Base-by-base conservation (phyloP, 257 asterid genomes). In the Solanum clarkiae region DNA sequence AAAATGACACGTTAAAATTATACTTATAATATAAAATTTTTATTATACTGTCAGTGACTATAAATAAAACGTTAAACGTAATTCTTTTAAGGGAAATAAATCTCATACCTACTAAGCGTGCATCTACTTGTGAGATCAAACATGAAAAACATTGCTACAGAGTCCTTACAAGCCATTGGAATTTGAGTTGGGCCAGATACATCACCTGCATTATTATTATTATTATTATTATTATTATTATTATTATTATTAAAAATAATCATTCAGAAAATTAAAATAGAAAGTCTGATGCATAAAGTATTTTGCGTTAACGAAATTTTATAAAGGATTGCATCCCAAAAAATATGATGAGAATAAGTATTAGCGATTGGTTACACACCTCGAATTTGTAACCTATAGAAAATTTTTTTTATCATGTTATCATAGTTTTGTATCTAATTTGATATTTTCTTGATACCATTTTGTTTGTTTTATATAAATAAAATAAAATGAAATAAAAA, bases 111-210 rank as follows among this genome's bases (percentile, higher is more conserved):
- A 84, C 94, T 94, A 69, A 95, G 85, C 2, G 98, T 93, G 82
- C 94, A 90, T 44, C 98, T 90, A 83, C 98, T 93, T 0, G 98
- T 95, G 14, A 95, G 97, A 91, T 95, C 98, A 86, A 95, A 95
- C 98, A 95, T 95, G 74, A 92, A 93, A 24, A 92, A 80, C 91
- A 95, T 90, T 56, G 98, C 98, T 51, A 92, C 98, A 11, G 97
- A 92, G 65, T 93, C 96, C 82, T 88, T 88, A 84, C 94, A 93
- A 53, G 98, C 98, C 56, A 85, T 86, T 56, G 93, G 93, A 85
- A 95, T 88, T 26, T 89, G 91, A 87, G 90, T 79, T 53, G 83
- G 90, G 12, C 80, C 79, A 32, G 94, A 90, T 83, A 93, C 84
- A 74, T 85, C 87, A 83, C 95, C 98, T 94, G 85, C 88, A 85